Evolutionary conservation across 2,329 filamentous ascomycete genomes (phyloP).

Genomic region (Alternaria infectoria): DNA sequence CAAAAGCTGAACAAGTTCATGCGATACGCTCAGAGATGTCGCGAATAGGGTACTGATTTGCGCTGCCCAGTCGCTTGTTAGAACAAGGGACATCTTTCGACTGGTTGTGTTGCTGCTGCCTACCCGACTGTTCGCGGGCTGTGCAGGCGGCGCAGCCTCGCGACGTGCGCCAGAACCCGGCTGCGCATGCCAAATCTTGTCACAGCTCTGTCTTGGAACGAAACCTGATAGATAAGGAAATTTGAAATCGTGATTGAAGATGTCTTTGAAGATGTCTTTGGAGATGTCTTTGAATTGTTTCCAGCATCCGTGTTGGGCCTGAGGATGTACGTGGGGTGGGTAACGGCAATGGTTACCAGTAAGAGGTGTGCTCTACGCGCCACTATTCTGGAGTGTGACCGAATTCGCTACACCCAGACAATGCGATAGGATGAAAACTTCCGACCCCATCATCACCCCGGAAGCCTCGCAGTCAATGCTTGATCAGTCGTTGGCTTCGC

Average conservation of each 20-base stretch:
- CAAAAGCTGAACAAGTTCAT: constrained; percentile 5
- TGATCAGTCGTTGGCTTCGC: background rate
- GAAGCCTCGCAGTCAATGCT: background rate
- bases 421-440: background rate
- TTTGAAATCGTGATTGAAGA: background rate
- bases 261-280: background rate
- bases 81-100: background rate
- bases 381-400: background rate
- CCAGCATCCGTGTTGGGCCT: background rate
- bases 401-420: background rate
- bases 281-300: background rate
- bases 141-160: constrained; percentile 4
- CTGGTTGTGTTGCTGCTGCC: constrained; percentile 3
- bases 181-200: background rate
- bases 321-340: background rate
- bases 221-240: background rate
- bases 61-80: constrained; percentile 6
- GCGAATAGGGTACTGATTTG: background rate
- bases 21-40: background rate
- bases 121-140: background rate
- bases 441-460: background rate
- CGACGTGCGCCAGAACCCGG: background rate
- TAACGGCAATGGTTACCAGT: too few species aligned
- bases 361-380: constrained; percentile 2
- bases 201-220: background rate